Evolutionary conservation across 306 rosid genomes (phyloP), one percentile per base, ranked within the genome.

Genomic region (Vigna reflexopilosa): DNA sequence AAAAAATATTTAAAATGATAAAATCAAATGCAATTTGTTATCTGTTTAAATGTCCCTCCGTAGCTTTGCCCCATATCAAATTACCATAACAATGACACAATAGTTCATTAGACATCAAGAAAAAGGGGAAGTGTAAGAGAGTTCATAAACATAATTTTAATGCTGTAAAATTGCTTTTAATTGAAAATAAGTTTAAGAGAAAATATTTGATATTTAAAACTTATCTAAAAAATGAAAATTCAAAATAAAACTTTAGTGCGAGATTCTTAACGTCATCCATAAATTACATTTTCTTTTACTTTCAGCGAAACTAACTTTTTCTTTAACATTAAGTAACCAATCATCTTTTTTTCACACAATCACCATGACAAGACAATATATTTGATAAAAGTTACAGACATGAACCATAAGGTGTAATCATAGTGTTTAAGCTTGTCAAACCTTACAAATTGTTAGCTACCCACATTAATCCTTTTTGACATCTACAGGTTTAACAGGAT

Each of bases 381-480:
- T 66, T 66, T 28, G 14, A 48, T 20, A 65, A 14, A 55, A 72
- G 66, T 42, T 73, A 67, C 49, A 67, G 14, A 19, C 28, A 83
- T 13, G 42, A 67, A 48, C 63, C 11, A 54, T 40, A 40, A 42
- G 30, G 20, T 7, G 50, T 4, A 2, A 47, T 54, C 42, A 5
- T 63, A 14, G 10, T 20, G 70, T 62, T 54, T 44, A 48, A 72
- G 69, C 52, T 28, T 59, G 61, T 62, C 45, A 44, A 75, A 32
- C 70, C 64, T 70, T 22, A 67, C 22, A 62, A 19, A 82, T 14
- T 10, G 3, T 10, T 44, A 66, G 47, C 50, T 55, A 52, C 51
- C 67, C 52, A 59, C 47, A 42, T 58, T 88, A 93, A 58, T 93
- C 98, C 69, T 77, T 79, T 88, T 93, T 93, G 69, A 77, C 70